phyloP scores from a whole-genome alignment of 345 rosid genomes.

The Limnanthes douglasii region DNA sequence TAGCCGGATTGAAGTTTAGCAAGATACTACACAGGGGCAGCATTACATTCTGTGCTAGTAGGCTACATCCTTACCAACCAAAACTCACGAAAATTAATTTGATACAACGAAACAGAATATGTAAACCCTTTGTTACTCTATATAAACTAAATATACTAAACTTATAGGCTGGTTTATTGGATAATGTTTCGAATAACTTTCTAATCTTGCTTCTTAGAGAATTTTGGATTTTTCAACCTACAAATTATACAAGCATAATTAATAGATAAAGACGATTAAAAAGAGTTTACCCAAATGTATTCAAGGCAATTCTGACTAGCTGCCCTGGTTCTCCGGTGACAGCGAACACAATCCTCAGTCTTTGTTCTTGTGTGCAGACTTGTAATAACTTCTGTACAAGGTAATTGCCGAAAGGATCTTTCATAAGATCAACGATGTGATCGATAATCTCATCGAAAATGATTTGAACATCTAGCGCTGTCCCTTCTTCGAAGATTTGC shows the following conservation, averaged over 20 bases:
- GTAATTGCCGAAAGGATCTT: slow-evolving; percentile 42
- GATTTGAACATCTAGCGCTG: slow-evolving; percentile 14
- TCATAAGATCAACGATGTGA: slow-evolving; percentile 35
- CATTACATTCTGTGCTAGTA: too few species aligned
- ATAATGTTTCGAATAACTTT: too few species aligned
- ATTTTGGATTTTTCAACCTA: too few species aligned
- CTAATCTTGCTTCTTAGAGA: too few species aligned
- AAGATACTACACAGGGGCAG: background rate
- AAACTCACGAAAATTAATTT: too few species aligned
- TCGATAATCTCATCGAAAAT: slow-evolving; percentile 26
- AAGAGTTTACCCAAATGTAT: slow-evolving; percentile 25
- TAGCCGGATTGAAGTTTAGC: background rate
- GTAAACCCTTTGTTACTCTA: too few species aligned
- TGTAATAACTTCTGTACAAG: slow-evolving; percentile 35
- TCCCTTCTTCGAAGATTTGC: slow-evolving; percentile 23
- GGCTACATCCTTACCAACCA: too few species aligned
- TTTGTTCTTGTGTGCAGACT: slow-evolving; percentile 33
- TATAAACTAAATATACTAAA: too few species aligned
- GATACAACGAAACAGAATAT: too few species aligned
- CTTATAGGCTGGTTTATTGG: too few species aligned
- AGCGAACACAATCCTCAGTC: slow-evolving; percentile 20
- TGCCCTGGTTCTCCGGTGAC: slow-evolving; percentile 20
- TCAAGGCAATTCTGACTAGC: slow-evolving; percentile 21
- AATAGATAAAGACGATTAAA: too few species aligned
- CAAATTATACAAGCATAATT: background rate